Percentiles rank a stretch among this genome's conserved stretches.
phyloP scores from a whole-genome alignment of 805 yeast genomes.

The Wickerhamiella bombiphila region DNA sequence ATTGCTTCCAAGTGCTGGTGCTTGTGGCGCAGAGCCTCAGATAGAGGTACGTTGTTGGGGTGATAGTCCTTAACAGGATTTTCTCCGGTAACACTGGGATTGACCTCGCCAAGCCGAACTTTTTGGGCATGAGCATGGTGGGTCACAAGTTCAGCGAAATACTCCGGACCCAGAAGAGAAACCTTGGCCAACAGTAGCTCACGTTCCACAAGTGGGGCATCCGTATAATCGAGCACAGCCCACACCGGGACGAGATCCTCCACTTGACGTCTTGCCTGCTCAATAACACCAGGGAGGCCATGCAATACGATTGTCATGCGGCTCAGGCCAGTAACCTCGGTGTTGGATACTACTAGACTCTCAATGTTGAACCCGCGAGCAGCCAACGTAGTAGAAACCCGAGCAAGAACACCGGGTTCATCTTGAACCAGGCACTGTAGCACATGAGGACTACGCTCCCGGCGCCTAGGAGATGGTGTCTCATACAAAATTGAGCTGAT shows the following conservation, averaged over 20 bases:
- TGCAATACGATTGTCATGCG: constrained; percentile 92
- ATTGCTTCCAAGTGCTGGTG: constrained; percentile 78
- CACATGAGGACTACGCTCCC: constrained; percentile 71
- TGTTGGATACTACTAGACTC: constrained; percentile 89
- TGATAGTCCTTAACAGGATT: constrained; percentile 39
- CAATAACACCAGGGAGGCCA: constrained; percentile 92
- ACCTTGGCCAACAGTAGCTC: constrained; percentile 86
- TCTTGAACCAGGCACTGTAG: constrained; percentile 94
- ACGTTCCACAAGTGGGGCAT: constrained; percentile 78
- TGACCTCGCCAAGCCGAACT: constrained; percentile 24
- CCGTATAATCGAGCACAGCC: constrained; percentile 89
- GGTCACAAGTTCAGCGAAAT: constrained; percentile 83
- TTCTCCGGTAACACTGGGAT: constrained; percentile 20
- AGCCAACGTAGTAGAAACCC: constrained; percentile 88
- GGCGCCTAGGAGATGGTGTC: constrained; percentile 46
- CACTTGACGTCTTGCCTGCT: constrained; percentile 95
- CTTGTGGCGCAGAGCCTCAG: constrained; percentile 89
- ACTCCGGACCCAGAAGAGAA: constrained; percentile 93
- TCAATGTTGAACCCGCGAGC: constrained; percentile 98
- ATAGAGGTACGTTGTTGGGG: constrained; percentile 77
- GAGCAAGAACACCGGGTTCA: constrained; percentile 94
- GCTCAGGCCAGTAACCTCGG: constrained; percentile 88
- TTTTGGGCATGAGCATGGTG: constrained; percentile 44
- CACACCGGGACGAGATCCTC: constrained; percentile 97
- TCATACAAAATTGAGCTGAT: constrained; percentile 91